These are phyloP conservation scores for Globisporangium barbulae DNA, from an alignment of 352 stramenopile genomes.

Conservation along the genomic window DNA sequence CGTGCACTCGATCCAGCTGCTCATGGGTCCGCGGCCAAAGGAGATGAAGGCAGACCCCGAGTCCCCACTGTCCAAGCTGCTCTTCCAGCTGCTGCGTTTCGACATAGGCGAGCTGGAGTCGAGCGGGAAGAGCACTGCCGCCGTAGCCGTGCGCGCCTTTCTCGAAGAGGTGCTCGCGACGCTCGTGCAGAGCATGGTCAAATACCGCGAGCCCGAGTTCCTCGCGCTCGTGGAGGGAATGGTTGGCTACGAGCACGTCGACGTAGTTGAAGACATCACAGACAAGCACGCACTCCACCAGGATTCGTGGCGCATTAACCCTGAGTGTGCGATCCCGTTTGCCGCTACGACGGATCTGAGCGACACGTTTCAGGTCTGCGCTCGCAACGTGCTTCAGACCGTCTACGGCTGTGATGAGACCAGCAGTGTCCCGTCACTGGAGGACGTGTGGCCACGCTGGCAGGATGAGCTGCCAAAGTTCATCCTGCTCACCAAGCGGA, in stretches of 20 bases:
- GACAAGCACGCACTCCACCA: neutral
- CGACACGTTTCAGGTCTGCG: neutral
- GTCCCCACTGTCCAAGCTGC: constrained; percentile 46
- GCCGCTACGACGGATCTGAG: neutral
- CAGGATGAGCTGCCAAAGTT: constrained; percentile 43
- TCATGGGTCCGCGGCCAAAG: constrained; percentile 28
- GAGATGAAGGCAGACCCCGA: constrained; percentile 36
- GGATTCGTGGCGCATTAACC: neutral
- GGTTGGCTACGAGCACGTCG: constrained; percentile 2
- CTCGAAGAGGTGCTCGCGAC: constrained; percentile 1
- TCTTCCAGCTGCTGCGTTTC: constrained; percentile 48
- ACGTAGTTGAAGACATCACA: neutral
- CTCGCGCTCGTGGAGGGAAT: neutral
- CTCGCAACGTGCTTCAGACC: neutral
- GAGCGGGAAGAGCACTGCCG: neutral
- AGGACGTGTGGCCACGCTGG: constrained; percentile 46
- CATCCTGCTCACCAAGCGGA: constrained; percentile 51
- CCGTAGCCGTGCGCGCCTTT: neutral
- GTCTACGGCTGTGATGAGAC: neutral
- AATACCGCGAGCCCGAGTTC: neutral
- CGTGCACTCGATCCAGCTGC: constrained; percentile 46
- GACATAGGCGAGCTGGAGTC: constrained; percentile 4
- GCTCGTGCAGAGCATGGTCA: constrained; percentile 2
- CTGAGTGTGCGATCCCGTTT: neutral
- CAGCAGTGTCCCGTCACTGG: neutral